Base-by-base conservation (phyloP, 2,329 filamentous ascomycete genomes). In the Geoglossum cookeanum region DNA sequence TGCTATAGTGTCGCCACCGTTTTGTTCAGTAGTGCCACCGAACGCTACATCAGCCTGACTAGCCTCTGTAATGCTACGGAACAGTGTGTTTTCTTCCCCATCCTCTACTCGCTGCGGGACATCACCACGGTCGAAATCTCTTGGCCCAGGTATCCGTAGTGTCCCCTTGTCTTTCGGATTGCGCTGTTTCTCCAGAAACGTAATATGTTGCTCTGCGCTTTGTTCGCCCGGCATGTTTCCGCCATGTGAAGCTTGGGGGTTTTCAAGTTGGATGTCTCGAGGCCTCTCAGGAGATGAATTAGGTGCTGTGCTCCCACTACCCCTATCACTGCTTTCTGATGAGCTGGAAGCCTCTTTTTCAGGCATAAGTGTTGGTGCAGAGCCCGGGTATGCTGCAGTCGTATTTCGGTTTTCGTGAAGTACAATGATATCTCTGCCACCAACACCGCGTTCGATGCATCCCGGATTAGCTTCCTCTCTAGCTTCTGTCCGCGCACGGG, bases 111-210 rank as follows among this genome's bases (percentile, higher is more conserved):
- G 71, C 62, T 81, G 71, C 3, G 90, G 90, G 8, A 82, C 74
- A 60, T 87, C 77, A 30, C 91, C 92, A 55, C 81, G 80, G 64
- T 98, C 92, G 54, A 85, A 90, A 65, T 97, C 92, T 63, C 90
- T 77, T 0, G 92, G 92, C 22, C 90, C 90, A 0, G 92, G 92
- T 63, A 98, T 97, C 45, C 88, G 84, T 48, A 97, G 72, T 0
- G 89, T 81, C 37, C 83, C 81, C 56, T 81, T 83, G 58, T 85
- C 83, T 60, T 81, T 80, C 1, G 75, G 75, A 58, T 87, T 84
- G 42, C 89, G 80, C 67, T 96, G 91, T 35, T 85, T 83, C 67
- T 95, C 81, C 13, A 96, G 68, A 64, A 97, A 92, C 4, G 85
- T 85, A 64, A 96, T 94, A 65, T 94, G 87, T 60, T 90, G 84